Conservation (phyloP, 495 filamentous ascomycete genomes). For the Ascodesmis nigricans region DNA sequence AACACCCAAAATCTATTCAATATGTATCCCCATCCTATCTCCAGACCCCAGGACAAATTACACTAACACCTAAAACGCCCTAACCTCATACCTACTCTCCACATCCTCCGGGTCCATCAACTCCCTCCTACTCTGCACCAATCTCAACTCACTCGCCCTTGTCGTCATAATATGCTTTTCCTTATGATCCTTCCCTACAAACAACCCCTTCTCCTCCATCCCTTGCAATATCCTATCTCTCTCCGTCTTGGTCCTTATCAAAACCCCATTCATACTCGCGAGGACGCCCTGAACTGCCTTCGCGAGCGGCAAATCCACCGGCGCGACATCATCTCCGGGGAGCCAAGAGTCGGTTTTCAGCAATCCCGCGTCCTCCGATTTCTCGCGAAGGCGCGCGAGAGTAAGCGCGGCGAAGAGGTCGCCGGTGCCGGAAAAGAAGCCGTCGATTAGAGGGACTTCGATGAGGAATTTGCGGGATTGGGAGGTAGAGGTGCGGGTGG, state of each 20-base stretch:
- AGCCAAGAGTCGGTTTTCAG: conserved; percentile 38
- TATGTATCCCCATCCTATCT: too few relatives aligned
- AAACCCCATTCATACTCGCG: conserved; percentile 75
- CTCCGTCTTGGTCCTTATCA: conserved; percentile 50
- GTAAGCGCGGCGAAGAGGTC: conserved; percentile 95
- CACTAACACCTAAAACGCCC: too few relatives aligned
- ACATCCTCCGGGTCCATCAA: conserved; percentile 8
- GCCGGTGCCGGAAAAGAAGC: conserved; percentile 85
- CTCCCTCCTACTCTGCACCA: conserved; percentile 17
- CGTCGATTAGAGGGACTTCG: conserved; percentile 63
- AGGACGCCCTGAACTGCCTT: conserved; percentile 65
- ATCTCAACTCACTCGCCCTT: conserved; percentile 19
- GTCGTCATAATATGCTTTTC: conserved; percentile 21
- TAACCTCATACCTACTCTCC: too few relatives aligned
- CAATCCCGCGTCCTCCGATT: conserved; percentile 26
- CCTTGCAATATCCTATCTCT: conserved; percentile 35
- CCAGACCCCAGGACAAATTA: too few relatives aligned
- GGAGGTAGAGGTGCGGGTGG: conserved; percentile 13
- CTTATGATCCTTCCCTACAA: conserved; percentile 20
- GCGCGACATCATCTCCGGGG: conserved; percentile 40
- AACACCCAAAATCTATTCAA: too few relatives aligned
- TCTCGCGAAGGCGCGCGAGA: conserved; percentile 73
- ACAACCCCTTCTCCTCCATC: conserved; percentile 20
- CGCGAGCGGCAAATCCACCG: conserved; percentile 57
- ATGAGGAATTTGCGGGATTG: conserved; percentile 54